Percentiles rank a stretch among this genome's conserved stretches.
phyloP scores from a whole-genome alignment of 768 basidiomycete species.

The Tylopilus sp. region DNA sequence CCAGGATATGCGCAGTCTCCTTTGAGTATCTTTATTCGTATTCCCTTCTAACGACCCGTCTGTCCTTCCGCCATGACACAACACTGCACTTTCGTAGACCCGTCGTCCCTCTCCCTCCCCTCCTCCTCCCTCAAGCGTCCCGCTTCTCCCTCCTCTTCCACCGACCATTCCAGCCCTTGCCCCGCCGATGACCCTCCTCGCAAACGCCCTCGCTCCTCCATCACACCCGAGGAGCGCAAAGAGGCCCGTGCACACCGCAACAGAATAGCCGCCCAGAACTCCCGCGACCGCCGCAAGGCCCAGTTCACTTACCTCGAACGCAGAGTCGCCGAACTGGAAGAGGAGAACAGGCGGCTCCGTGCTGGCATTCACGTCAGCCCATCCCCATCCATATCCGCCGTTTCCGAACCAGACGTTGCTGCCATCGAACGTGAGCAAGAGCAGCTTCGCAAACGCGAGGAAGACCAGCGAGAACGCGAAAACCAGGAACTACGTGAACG shows the following conservation, averaged over 20 bases:
- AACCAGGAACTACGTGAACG: slow-evolving; percentile 74
- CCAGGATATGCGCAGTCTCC: slow-evolving; percentile 10
- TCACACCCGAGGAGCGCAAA: slow-evolving; percentile 72
- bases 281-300: slow-evolving; percentile 84
- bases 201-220: slow-evolving; percentile 67
- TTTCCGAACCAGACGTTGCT: slow-evolving; percentile 24
- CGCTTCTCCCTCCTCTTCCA: slow-evolving; percentile 25
- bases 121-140: slow-evolving; percentile 30
- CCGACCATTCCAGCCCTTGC: slow-evolving; percentile 7
- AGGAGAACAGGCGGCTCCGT: slow-evolving; percentile 76
- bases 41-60: background rate
- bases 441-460: slow-evolving; percentile 32
- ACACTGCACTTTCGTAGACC: slow-evolving; percentile 34
- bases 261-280: slow-evolving; percentile 91
- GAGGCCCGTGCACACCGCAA: slow-evolving; percentile 90
- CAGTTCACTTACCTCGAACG: slow-evolving; percentile 70
- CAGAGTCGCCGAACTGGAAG: slow-evolving; percentile 70
- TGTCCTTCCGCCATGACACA: slow-evolving; percentile 20
- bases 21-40: slow-evolving; percentile 25
- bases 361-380: slow-evolving; percentile 41
- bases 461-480: slow-evolving; percentile 53
- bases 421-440: slow-evolving; percentile 27
- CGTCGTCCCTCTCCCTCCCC: slow-evolving; percentile 38
- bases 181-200: slow-evolving; percentile 51
- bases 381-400: slow-evolving; percentile 11